phyloP scores from a whole-genome alignment of 2,329 filamentous ascomycete species.

The Trichoderma sp. region DNA sequence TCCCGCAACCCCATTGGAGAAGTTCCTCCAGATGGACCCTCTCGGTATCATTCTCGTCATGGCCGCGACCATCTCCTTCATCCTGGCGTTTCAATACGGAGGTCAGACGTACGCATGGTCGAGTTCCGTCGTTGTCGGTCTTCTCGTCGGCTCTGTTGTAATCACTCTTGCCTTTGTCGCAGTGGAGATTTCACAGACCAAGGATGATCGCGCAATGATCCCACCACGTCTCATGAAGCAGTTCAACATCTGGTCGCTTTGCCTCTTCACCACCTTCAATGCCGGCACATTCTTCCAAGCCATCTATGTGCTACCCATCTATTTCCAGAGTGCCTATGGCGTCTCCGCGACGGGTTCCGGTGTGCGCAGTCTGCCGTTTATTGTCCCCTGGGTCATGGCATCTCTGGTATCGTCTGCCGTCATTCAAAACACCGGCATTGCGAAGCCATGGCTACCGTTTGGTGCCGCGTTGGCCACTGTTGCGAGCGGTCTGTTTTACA shows the following conservation, averaged over 20 bases:
- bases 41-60: slow-evolving; percentile 30
- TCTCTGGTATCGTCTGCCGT: slow-evolving; percentile 34
- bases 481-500: slow-evolving; percentile 48
- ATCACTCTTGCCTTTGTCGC: slow-evolving; percentile 36
- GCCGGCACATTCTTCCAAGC: neutral
- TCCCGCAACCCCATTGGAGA: slow-evolving; percentile 31
- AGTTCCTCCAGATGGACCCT: slow-evolving; percentile 21
- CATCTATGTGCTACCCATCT: slow-evolving; percentile 51
- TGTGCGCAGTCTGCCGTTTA: slow-evolving; percentile 34
- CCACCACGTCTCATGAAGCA: slow-evolving; percentile 43
- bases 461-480: slow-evolving; percentile 38
- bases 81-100: slow-evolving; percentile 50
- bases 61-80: slow-evolving; percentile 43
- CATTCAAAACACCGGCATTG: slow-evolving; percentile 43
- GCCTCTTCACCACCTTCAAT: neutral
- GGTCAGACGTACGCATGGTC: slow-evolving; percentile 34
- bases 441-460: slow-evolving; percentile 43
- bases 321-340: slow-evolving; percentile 52
- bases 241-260: slow-evolving; percentile 25
- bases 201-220: slow-evolving; percentile 41
- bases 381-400: slow-evolving; percentile 35
- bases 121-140: slow-evolving; percentile 37
- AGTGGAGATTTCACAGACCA: slow-evolving; percentile 36
- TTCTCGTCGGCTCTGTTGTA: slow-evolving; percentile 40
- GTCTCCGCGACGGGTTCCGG: slow-evolving; percentile 34